A percentile compares a stretch with the other conserved stretches of the same genome.
phyloP scores from a whole-genome alignment of 805 yeast species.

The Ogataea polymorpha region DNA sequence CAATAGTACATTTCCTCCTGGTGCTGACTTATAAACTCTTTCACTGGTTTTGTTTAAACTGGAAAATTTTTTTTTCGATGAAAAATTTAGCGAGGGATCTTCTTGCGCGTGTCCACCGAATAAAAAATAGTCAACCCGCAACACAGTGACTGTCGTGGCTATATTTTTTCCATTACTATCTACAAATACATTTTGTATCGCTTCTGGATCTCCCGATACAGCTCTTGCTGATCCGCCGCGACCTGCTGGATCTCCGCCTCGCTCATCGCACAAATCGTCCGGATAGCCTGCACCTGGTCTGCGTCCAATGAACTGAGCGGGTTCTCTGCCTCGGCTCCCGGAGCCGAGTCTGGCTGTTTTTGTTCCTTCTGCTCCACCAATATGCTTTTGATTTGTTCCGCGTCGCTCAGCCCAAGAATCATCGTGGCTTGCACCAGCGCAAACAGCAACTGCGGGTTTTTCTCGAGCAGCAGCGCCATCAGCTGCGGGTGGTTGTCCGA shows the following conservation, averaged over 20 bases:
- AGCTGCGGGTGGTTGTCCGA: constrained; percentile 52
- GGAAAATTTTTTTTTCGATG: constrained; percentile 11
- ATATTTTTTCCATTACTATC: background rate
- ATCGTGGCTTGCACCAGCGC: constrained; percentile 76
- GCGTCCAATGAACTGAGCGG: constrained; percentile 13
- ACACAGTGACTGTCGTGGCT: constrained; percentile 12
- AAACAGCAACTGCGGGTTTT: constrained; percentile 78
- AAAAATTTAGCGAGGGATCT: constrained; percentile 12
- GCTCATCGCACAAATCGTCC: constrained; percentile 23
- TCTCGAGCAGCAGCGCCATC: constrained; percentile 56
- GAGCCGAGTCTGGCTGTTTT: background rate
- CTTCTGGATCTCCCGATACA: constrained; percentile 25
- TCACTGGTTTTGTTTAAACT: constrained; percentile 13
- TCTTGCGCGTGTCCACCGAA: constrained; percentile 3
- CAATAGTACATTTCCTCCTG: constrained; percentile 10
- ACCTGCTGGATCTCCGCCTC: constrained; percentile 21
- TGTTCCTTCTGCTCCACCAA: constrained; percentile 12
- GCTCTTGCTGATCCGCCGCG: constrained; percentile 21
- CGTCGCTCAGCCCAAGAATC: constrained; percentile 31
- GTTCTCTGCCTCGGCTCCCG: constrained; percentile 3
- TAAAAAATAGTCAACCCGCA: constrained; percentile 7
- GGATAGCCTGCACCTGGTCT: constrained; percentile 21
- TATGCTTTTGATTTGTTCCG: constrained; percentile 24
- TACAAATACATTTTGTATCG: constrained; percentile 17
- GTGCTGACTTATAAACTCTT: constrained; percentile 10